Base-by-base conservation (phyloP, 2,329 filamentous ascomycete species). In the Ilyonectria destructans region DNA sequence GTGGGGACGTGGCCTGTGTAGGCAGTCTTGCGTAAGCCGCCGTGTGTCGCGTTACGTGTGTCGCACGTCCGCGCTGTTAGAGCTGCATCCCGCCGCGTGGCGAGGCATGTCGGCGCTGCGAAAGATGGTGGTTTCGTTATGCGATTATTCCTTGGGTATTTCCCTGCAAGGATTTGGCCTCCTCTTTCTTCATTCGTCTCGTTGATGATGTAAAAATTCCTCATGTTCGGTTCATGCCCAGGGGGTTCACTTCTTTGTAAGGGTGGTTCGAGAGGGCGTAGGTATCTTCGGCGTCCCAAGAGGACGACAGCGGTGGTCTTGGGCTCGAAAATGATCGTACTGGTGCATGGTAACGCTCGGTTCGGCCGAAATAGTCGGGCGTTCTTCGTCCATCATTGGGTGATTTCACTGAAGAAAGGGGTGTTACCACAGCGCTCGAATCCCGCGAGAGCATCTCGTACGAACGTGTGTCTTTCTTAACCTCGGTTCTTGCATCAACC, bases 391-490 rank as follows among this genome's bases (percentile, higher is more conserved):
- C 84, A 55, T 70, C 58, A 57, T 77, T 77, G 63, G 77, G 70
- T 19, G 77, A 79, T 77, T 78, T 82, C 73, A 77, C 79, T 78
- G 81, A 78, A 78, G 80, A 81, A 75, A 82, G 76, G 70, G 86
- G 84, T 82, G 87, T 89, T 85, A 88, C 83, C 83, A 84, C 80
- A 74, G 84, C 80, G 80, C 83, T 86, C 80, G 84, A 83, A 75
- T 88, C 87, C 80, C 84, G 85, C 73, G 87, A 89, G 75, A 95
- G 90, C 92, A 95, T 95, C 86, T 95, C 93, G 85, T 95, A 95
- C 80, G 91, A 89, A 83, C 90, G 88, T 79, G 85, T 86, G 75
- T 91, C 89, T 80, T 88, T 87, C 71, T 90, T 90, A 67, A 87
- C 80, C 67, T 89, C 86, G 74, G 83, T 82, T 69, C 88, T 88